phyloP scores from a whole-genome alignment of 2,329 filamentous ascomycete species.

The Alternaria novae-zelandiae region DNA sequence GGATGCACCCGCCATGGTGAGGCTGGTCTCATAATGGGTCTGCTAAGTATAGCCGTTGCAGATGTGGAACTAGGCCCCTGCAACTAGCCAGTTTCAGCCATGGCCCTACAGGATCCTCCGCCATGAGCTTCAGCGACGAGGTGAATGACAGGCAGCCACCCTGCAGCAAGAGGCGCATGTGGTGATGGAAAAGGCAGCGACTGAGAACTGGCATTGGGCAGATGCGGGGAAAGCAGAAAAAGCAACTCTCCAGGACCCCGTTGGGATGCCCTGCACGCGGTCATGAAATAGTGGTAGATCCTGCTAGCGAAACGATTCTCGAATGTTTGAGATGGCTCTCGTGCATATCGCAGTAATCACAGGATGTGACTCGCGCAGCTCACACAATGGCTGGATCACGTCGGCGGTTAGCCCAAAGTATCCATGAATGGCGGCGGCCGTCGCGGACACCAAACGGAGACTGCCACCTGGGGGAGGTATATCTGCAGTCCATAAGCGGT shows the following conservation, averaged over 20 bases:
- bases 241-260: neutral
- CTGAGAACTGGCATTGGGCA: slow-evolving; percentile 3
- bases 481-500: slow-evolving; percentile 10
- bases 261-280: neutral
- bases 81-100: slow-evolving; percentile 42
- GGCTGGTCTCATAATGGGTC: slow-evolving; percentile 25
- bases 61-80: slow-evolving; percentile 43
- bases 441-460: slow-evolving; percentile 18
- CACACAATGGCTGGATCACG: slow-evolving; percentile 30
- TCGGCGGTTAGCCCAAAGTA: slow-evolving; percentile 32
- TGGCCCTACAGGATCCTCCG: slow-evolving; percentile 32
- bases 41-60: slow-evolving; percentile 47
- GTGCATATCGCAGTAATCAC: slow-evolving; percentile 32
- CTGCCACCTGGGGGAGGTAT: slow-evolving; percentile 11
- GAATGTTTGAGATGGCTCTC: slow-evolving; percentile 16
- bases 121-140: slow-evolving; percentile 10
- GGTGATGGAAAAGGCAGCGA: neutral
- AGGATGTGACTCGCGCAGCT: slow-evolving; percentile 31
- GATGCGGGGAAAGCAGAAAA: slow-evolving; percentile 2
- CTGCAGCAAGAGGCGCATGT: neutral
- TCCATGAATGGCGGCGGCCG: slow-evolving; percentile 9
- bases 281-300: neutral
- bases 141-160: slow-evolving; percentile 5
- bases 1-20: slow-evolving; percentile 30
- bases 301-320: slow-evolving; percentile 15